Evolutionary conservation across 768 basidiomycete species (phyloP).

Genomic region (Leucogyrophana mollusca): DNA sequence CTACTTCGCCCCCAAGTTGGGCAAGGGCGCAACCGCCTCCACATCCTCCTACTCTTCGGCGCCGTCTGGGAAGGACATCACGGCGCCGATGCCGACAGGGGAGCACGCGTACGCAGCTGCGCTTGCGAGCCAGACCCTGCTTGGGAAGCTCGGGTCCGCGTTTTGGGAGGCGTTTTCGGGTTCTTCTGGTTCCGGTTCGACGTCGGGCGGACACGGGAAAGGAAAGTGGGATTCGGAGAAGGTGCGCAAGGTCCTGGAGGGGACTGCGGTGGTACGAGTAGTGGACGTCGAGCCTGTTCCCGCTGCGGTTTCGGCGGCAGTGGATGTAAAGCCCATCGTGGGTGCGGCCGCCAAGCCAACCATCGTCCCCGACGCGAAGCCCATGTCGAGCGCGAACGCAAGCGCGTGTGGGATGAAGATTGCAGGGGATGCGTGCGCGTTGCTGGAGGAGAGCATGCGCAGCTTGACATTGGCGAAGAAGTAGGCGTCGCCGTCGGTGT

Average conservation of each 20-base stretch:
- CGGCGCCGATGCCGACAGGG: constrained; percentile 33
- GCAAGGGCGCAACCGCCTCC: too few relatives aligned
- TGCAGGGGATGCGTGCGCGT: constrained; percentile 32
- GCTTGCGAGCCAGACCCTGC: constrained; percentile 76
- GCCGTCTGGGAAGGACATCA: constrained; percentile 48
- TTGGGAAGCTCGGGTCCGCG: constrained; percentile 66
- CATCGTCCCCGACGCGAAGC: background rate
- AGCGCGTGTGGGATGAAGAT: constrained; percentile 16
- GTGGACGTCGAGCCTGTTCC: constrained; percentile 73
- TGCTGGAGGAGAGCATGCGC: constrained; percentile 67
- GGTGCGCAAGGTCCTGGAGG: constrained; percentile 77
- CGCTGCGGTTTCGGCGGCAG: too few relatives aligned
- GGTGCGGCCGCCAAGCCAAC: background rate
- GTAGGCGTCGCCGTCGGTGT: too few relatives aligned
- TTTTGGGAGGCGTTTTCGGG: constrained; percentile 93
- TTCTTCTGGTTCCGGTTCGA: constrained; percentile 19
- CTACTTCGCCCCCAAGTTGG: constrained; percentile 21
- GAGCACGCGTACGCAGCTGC: constrained; percentile 46
- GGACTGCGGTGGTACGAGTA: constrained; percentile 74
- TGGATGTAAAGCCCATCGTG: background rate
- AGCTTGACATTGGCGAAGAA: constrained; percentile 63
- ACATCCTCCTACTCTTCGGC: constrained; percentile 14
- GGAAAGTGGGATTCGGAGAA: constrained; percentile 69
- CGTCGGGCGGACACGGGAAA: constrained; percentile 14
- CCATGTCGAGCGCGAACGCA: constrained; percentile 6